Conservation (phyloP, 768 basidiomycete genomes). For the Boletus sp. region DNA sequence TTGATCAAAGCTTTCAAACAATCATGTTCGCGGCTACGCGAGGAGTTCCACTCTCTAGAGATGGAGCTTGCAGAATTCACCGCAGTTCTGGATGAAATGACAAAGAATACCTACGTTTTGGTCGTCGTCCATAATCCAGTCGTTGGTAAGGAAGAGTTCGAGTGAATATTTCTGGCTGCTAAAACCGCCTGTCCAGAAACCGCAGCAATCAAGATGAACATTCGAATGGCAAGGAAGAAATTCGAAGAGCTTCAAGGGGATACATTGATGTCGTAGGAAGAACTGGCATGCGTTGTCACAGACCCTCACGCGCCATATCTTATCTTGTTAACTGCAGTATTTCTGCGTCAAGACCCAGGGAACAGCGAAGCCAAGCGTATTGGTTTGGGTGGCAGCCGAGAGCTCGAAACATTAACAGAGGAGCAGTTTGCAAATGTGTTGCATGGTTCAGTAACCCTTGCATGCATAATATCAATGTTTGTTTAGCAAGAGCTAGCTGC, state of each 20-base stretch:
- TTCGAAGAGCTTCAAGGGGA: constrained; percentile 88
- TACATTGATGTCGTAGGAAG: constrained; percentile 39
- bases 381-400: neutral
- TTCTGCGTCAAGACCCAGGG: neutral
- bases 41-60: constrained; percentile 83
- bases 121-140: constrained; percentile 86
- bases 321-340: neutral
- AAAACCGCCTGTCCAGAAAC: constrained; percentile 55
- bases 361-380: neutral
- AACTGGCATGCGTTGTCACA: neutral
- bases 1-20: constrained; percentile 95
- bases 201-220: constrained; percentile 83
- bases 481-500: neutral
- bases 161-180: neutral
- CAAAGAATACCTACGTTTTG: constrained; percentile 89
- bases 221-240: constrained; percentile 79
- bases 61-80: constrained; percentile 85
- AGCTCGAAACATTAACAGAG: neutral
- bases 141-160: constrained; percentile 54
- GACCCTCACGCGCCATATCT: neutral
- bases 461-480: neutral
- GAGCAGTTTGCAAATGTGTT: neutral
- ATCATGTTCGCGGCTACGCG: constrained; percentile 78
- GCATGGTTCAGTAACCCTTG: neutral
- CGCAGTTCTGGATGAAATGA: constrained; percentile 89